Conservation (phyloP, 2,329 filamentous ascomycete genomes). For the Scorias spongiosa region DNA sequence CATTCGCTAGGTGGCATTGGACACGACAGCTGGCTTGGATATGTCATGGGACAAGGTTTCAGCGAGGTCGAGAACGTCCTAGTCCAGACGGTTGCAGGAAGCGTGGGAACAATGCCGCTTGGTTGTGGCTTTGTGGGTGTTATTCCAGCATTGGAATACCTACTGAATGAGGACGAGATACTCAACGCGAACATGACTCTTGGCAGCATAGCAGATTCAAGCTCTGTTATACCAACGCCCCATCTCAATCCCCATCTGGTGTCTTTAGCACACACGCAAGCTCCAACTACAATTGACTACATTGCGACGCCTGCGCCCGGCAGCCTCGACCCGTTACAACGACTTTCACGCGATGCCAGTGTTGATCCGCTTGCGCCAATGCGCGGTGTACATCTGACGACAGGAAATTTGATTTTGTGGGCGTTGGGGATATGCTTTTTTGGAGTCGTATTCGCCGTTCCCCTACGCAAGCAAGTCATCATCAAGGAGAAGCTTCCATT, state of each 20-base stretch:
- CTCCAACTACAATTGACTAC: background rate
- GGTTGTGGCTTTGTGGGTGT: constrained; percentile 94
- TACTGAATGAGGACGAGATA: constrained; percentile 58
- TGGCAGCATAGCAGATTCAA: constrained; percentile 31
- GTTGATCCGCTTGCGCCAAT: constrained; percentile 1
- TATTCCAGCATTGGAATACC: constrained; percentile 78
- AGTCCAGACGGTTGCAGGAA: constrained; percentile 87
- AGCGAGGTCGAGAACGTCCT: constrained; percentile 92
- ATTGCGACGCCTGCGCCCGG: constrained; percentile 6
- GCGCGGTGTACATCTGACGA: constrained; percentile 24
- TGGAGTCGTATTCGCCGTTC: constrained; percentile 90
- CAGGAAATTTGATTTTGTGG: constrained; percentile 76
- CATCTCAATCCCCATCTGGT: background rate
- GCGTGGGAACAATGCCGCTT: constrained; percentile 91
- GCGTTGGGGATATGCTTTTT: constrained; percentile 89
- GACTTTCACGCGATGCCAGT: background rate
- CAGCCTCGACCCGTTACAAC: constrained; percentile 9
- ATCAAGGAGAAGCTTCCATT: constrained; percentile 86
- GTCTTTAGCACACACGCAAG: background rate
- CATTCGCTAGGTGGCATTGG: background rate
- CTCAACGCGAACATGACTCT: constrained; percentile 47
- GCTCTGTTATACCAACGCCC: background rate
- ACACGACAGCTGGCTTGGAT: constrained; percentile 3
- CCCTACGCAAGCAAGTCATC: constrained; percentile 78
- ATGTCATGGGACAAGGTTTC: constrained; percentile 43